Base-by-base conservation (phyloP, 331 rosid genomes). In the Quercus lobata region DNA sequence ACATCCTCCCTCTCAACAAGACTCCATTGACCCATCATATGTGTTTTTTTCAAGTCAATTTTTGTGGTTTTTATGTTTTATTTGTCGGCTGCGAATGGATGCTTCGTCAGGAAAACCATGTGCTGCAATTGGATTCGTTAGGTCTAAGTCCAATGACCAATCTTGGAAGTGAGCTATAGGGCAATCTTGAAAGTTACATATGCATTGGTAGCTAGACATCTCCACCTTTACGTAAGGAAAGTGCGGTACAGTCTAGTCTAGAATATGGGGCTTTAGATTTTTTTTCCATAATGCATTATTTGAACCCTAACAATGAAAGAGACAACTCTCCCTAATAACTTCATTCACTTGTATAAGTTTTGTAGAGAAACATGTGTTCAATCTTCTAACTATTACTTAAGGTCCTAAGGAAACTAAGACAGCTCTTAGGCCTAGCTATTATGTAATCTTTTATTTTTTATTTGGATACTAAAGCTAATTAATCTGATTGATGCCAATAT, bases 61-160 rank as follows among this genome's bases (percentile, higher is more conserved):
- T 69, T 76, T 22, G 5, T 57, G 53, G 53, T 18, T 21, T 46
- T 34, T 7, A 57, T 30, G 74, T 72, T 53, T n/a, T 60, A 52
- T 56, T 52, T 80, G 86, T 84, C 87, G 89, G 85, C 76, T 7
- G 54, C 60, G 41, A 17, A 78, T 63, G n/a, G 3, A 41, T n/a
- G 5, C 49, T 7, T 30, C 58, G 35, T 75, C 72, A 30, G 58
- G 63, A 84, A 79, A 60, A 69, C 76, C 83, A 79, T 80, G 83
- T 72, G 88, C 58, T 52, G 29, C 75, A 35, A 4, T 11, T 4
- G 22, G 55, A 79, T 57, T 86, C 87, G 91, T 89, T 89, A 78
- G 90, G 97, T 83, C 89, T 3, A 80, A 68, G 62, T 83, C 91
- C 96, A 89, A 79, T 46, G 79, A 77, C 76, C 53, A 81, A 49